Conservation (phyloP, 768 basidiomycete species). For the Zangia roseola region DNA sequence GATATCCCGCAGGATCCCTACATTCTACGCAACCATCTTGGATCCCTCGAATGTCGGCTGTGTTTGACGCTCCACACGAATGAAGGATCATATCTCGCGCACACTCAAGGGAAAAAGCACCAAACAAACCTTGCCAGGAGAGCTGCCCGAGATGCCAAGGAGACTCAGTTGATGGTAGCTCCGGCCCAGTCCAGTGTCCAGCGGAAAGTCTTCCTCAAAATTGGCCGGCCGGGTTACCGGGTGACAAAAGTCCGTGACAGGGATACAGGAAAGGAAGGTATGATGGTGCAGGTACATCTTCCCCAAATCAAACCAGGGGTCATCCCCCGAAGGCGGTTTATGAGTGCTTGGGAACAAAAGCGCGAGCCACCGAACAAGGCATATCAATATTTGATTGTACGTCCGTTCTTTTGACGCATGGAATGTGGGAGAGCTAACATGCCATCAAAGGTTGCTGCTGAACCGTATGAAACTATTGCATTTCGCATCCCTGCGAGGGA, state of each 20-base stretch:
- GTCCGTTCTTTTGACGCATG: conserved; percentile 43
- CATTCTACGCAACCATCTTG: conserved; percentile 97
- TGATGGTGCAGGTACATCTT: conserved; percentile 96
- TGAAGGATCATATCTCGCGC: conserved; percentile 97
- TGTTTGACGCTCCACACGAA: conserved; percentile 99
- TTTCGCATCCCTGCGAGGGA: conserved; percentile 97
- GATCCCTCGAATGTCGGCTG: conserved; percentile 96
- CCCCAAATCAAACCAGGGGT: conserved; percentile 91
- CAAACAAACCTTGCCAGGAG: conserved; percentile 97
- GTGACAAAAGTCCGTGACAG: conserved; percentile 96
- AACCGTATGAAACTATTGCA: conserved; percentile 98
- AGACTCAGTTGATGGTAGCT: conserved; percentile 86
- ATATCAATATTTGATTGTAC: conserved; percentile 94
- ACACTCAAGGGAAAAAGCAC: conserved; percentile 99
- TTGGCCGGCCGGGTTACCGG: conserved; percentile 91
- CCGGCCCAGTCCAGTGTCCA: conserved; percentile 77
- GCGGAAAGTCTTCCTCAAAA: conserved; percentile 95
- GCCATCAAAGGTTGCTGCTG: conserved; percentile 83
- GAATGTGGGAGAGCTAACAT: conserved; percentile 28
- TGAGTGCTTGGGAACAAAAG: conserved; percentile 98
- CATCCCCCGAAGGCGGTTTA: conserved; percentile 84
- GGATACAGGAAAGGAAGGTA: conserved; percentile 89
- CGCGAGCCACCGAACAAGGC: conserved; percentile 93
- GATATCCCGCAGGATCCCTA: conserved; percentile 77
- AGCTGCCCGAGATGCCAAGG: conserved; percentile 96